These are phyloP conservation scores for Lodderomyces metapsilosis DNA, from an alignment of 1,139 yeast genomes.

Conservation along the genomic window DNA sequence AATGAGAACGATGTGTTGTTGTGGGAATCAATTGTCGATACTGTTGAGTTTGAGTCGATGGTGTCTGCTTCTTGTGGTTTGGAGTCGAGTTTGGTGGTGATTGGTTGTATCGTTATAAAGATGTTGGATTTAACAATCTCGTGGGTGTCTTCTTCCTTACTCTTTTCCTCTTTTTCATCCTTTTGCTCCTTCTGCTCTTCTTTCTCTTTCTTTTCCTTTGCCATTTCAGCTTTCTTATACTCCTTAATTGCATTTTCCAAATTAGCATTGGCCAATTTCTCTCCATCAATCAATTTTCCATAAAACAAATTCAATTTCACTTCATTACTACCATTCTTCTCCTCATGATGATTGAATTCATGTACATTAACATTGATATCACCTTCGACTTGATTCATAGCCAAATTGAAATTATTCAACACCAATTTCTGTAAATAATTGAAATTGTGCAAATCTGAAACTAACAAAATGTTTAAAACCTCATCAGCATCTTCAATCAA, in stretches of 20 bases:
- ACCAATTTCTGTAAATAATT: conserved; percentile 63
- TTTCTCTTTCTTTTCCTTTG: conserved; percentile 22
- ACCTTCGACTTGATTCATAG: conserved; percentile 93
- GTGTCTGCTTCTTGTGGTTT: conserved; percentile 17
- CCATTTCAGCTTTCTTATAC: conserved; percentile 24
- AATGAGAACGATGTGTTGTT: conserved; percentile 51
- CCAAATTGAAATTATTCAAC: conserved; percentile 69
- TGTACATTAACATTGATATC: conserved; percentile 63
- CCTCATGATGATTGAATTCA: conserved; percentile 34
- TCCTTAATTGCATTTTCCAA: conserved; percentile 68
- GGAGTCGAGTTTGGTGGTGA: conserved; percentile 16
- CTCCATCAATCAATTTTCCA: conserved; percentile 84
- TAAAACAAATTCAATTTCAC: conserved; percentile 65
- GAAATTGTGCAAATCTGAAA: conserved; percentile 79
- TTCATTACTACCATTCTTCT: conserved; percentile 3
- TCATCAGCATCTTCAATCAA: conserved; percentile 69
- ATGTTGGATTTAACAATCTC: conserved; percentile 55
- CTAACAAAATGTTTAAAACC: conserved; percentile 46
- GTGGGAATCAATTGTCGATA: conserved; percentile 41
- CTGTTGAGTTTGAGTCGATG: conserved; percentile 20
- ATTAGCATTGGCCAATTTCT: conserved; percentile 83
- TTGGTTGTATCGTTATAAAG: conserved; percentile 79
- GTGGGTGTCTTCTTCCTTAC: conserved; percentile 21
- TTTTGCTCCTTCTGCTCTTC: conserved; percentile 18
- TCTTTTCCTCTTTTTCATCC: conserved; percentile 19